Conservation (phyloP, 306 rosid species). For the Castanospermum australe region DNA sequence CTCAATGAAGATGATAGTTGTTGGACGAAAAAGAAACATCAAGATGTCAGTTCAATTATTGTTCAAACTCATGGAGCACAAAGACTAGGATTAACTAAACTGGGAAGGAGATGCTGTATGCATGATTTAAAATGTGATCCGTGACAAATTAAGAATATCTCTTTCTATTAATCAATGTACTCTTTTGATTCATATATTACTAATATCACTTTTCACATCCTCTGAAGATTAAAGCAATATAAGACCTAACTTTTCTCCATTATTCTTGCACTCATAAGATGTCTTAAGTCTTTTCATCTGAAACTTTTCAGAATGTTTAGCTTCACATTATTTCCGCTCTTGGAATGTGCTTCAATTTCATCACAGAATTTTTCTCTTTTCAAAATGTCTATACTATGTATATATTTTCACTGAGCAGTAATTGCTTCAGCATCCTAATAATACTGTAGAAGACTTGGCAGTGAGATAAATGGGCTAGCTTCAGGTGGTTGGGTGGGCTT, state of each 20-base stretch:
- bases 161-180: neutral
- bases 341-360: conserved; percentile 3
- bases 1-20: neutral
- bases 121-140: neutral
- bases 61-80: neutral
- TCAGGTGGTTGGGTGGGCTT: neutral
- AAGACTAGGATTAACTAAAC: neutral
- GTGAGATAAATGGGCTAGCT: neutral
- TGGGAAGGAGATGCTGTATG: neutral
- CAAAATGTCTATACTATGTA: neutral
- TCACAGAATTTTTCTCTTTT: neutral
- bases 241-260: neutral
- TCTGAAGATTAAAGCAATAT: neutral
- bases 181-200: neutral
- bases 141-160: neutral
- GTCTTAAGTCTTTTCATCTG: neutral
- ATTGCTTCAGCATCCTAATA: neutral
- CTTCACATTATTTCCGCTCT: neutral
- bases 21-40: neutral
- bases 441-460: neutral
- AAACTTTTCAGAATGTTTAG: neutral
- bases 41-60: neutral
- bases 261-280: neutral
- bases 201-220: neutral
- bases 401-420: neutral